Percentiles rank a stretch among this genome's conserved stretches.
Conservation (phyloP, 768 basidiomycete genomes). For the Termitomyces sp. region DNA sequence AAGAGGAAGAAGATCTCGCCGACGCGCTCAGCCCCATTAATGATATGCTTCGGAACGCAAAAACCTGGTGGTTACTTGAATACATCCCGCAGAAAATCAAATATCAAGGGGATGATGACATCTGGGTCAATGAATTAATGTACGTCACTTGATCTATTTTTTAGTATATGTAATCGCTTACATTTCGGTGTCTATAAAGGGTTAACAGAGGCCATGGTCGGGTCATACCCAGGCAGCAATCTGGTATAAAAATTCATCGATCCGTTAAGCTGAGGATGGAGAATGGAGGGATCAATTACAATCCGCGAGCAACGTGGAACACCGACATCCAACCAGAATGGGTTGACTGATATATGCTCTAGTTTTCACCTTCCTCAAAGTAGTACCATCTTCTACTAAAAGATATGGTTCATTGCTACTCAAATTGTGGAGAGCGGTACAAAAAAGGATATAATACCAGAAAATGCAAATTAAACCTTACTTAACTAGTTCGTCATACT, state of each 20-base stretch:
- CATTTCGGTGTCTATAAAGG: slow-evolving; percentile 13
- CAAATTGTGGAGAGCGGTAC: not conserved
- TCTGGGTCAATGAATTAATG: slow-evolving; percentile 31
- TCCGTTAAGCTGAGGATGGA: slow-evolving; percentile 43
- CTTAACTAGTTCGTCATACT: not conserved
- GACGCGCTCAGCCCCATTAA: slow-evolving; percentile 47
- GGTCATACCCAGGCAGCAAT: slow-evolving; percentile 31
- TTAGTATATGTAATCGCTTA: not conserved
- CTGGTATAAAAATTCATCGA: slow-evolving; percentile 36
- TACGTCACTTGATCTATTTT: slow-evolving; percentile 15
- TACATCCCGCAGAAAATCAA: slow-evolving; percentile 33
- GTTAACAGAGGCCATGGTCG: slow-evolving; percentile 38
- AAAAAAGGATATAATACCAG: not conserved
- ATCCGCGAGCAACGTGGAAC: slow-evolving; percentile 31
- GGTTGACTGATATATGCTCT: slow-evolving; percentile 26
- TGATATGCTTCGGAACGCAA: slow-evolving; percentile 48
- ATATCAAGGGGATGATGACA: slow-evolving; percentile 34
- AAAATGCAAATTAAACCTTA: not conserved
- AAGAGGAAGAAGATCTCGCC: slow-evolving; percentile 57
- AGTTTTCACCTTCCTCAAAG: too few species aligned
- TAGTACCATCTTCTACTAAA: too few species aligned
- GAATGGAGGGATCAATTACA: slow-evolving; percentile 26
- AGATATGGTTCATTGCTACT: not conserved
- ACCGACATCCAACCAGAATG: slow-evolving; percentile 29
- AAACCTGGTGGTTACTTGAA: slow-evolving; percentile 66